A percentile compares a stretch with the other conserved stretches of the same genome.
phyloP scores from a whole-genome alignment of 1,139 yeast genomes.

The Wickerhamiella infanticola region DNA sequence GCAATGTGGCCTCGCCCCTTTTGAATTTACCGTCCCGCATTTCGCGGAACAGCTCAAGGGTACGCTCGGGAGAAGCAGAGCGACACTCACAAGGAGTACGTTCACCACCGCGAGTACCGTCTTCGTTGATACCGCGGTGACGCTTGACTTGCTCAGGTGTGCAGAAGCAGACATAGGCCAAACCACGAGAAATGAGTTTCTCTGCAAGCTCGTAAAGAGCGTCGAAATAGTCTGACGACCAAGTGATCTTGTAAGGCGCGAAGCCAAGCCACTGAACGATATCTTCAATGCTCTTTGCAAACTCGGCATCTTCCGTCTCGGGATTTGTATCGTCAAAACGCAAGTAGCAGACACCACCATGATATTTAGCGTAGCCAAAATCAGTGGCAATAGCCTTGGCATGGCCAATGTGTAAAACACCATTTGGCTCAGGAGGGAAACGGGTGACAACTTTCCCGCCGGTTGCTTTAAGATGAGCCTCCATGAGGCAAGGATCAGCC shows the following conservation, averaged over 20 bases:
- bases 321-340: slow-evolving; percentile 98
- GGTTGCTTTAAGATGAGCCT: slow-evolving; percentile 61
- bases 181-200: slow-evolving; percentile 47
- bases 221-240: slow-evolving; percentile 92
- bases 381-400: slow-evolving; percentile 95
- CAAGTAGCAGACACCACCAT: slow-evolving; percentile 76
- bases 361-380: slow-evolving; percentile 80
- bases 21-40: slow-evolving; percentile 83
- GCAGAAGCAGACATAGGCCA: slow-evolving; percentile 87
- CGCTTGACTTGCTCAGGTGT: slow-evolving; percentile 81
- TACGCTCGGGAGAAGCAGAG: slow-evolving; percentile 50
- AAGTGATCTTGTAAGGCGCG: slow-evolving; percentile 81
- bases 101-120: slow-evolving; percentile 88
- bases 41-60: slow-evolving; percentile 62
- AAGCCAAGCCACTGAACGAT: slow-evolving; percentile 92
- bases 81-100: slow-evolving; percentile 75
- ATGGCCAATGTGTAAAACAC: slow-evolving; percentile 93
- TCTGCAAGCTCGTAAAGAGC: slow-evolving; percentile 78
- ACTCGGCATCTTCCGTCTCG: slow-evolving; percentile 92
- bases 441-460: slow-evolving; percentile 78
- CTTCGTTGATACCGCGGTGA: slow-evolving; percentile 71
- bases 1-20: slow-evolving; percentile 83
- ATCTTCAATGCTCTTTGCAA: slow-evolving; percentile 66
- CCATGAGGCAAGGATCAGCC: slow-evolving; percentile 68
- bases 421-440: slow-evolving; percentile 98